Evolutionary conservation across 2,329 filamentous ascomycete species (phyloP), one percentile per base, ranked within the genome.

Genomic region (Trichophyton verrucosum): DNA sequence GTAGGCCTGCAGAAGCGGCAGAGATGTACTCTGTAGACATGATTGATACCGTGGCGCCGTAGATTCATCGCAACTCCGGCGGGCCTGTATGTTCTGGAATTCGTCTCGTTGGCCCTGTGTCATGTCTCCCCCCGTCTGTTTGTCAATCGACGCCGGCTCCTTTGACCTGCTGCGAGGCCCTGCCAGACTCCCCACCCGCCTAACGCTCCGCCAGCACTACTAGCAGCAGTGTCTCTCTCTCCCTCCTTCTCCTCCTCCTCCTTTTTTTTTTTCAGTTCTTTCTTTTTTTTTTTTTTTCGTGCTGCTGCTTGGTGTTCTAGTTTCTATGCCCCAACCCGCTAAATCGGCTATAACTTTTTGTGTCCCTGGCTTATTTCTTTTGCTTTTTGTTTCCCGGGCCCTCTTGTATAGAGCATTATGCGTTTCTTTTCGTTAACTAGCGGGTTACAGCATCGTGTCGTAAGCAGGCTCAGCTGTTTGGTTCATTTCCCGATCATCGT

Each of bases 401-500:
- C 3, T 17, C 33, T 13, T 44, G 40, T 44, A 17, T 44, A 20
- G 40, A n/a, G 8, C 33, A 15, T 27, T 33, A 53, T n/a, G 27
- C 49, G 22, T 24, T 53, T 44, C 40, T 4, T 13, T 17, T 17
- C 49, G 47, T 22, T 53, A 53, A 20, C 3, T 24, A 24, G 49
- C 49, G 49, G 49, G 49, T 33, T 33, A 53, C 49, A 53, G 49
- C 24, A 53, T 20, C 47, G 22, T 53, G 49, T 53, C 27, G 49
- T 53, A 53, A 53, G 49, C 49, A 27, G 49, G 22, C 49, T 30
- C 49, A 53, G 49, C 49, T 53, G 49, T 53, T 33, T 53, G 49
- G 49, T 53, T 53, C 49, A 53, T 53, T 53, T 53, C 49, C 49
- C 49, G 49, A 53, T 53, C 49, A 30, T 53, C 49, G 49, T 38